These are phyloP conservation scores for Sextonia rubra DNA, from an alignment of 164 flowering plant species.

Conservation along the genomic window DNA sequence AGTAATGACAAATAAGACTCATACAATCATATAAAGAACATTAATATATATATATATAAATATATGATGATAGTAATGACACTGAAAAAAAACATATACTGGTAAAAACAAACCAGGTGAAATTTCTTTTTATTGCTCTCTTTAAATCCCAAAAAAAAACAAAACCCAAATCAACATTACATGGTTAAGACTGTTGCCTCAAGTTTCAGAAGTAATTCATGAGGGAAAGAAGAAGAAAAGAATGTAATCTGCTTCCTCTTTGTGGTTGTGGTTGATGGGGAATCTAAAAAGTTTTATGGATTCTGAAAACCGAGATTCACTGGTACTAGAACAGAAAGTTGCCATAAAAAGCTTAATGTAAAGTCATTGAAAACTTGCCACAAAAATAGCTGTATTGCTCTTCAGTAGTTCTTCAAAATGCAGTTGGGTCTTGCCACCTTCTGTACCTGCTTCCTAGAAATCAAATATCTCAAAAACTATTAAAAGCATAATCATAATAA, in stretches of 20 bases:
- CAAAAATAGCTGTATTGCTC: conserved; percentile 75
- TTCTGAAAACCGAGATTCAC: neutral
- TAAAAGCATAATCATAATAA: neutral
- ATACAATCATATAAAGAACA: no score
- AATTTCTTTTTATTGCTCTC: no score
- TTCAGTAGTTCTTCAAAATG: conserved; percentile 92
- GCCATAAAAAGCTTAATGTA: neutral
- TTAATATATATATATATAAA: no score
- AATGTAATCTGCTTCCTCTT: neutral
- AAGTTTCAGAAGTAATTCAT: no score
- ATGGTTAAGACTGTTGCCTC: no score
- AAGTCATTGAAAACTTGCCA: conserved; percentile 39
- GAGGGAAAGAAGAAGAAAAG: no score
- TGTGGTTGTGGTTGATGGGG: neutral
- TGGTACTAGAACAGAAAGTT: neutral
- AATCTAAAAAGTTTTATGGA: neutral
- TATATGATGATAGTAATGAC: no score
- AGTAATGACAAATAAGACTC: no score
- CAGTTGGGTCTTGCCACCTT: conserved; percentile 84
- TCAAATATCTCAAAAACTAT: conserved; percentile 1
- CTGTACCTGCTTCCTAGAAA: conserved; percentile 85
- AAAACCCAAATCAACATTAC: no score
- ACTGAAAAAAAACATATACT: no score
- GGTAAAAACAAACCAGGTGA: no score
- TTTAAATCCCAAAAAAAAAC: no score